Percentiles rank a stretch among this genome's conserved stretches.
These are phyloP conservation scores for Saturnispora serradocipensis DNA, from an alignment of 805 yeast species.

Conservation along the genomic window DNA sequence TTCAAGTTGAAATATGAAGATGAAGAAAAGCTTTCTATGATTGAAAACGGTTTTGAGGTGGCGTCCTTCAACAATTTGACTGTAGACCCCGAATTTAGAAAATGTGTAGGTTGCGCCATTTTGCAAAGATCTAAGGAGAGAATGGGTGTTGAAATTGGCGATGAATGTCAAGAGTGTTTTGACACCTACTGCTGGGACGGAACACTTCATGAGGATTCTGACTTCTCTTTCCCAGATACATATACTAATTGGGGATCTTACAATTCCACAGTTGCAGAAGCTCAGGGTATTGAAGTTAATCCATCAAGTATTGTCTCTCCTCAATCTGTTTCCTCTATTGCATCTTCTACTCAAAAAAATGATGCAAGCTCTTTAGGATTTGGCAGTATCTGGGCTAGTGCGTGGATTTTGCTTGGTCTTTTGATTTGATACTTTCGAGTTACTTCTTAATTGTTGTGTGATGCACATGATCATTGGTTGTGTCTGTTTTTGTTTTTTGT, in stretches of 20 bases:
- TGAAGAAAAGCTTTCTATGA: conserved; percentile 48
- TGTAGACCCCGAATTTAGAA: conserved; percentile 56
- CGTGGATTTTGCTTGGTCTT: conserved; percentile 1
- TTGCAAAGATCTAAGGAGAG: conserved; percentile 72
- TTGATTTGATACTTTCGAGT: background rate
- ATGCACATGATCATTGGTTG: too few species aligned
- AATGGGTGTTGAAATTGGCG: conserved; percentile 46
- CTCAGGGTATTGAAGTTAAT: background rate
- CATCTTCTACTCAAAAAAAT: conserved; percentile 1
- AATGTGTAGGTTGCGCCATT: conserved; percentile 78
- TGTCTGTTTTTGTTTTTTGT: too few species aligned
- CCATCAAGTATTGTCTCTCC: conserved; percentile 6
- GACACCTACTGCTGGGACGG: conserved; percentile 55
- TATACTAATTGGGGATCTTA: conserved; percentile 33
- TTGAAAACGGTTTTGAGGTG: conserved; percentile 66
- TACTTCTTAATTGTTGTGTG: background rate
- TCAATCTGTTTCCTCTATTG: background rate
- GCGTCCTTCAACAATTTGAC: conserved; percentile 60
- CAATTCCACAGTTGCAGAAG: conserved; percentile 6
- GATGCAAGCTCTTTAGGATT: background rate
- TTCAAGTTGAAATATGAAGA: conserved; percentile 53
- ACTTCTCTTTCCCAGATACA: conserved; percentile 21
- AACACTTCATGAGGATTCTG: conserved; percentile 13
- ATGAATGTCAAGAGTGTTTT: conserved; percentile 67
- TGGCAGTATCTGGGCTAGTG: background rate